Conservation (phyloP, 2,329 filamentous ascomycete species). For the Moelleriella libera region DNA sequence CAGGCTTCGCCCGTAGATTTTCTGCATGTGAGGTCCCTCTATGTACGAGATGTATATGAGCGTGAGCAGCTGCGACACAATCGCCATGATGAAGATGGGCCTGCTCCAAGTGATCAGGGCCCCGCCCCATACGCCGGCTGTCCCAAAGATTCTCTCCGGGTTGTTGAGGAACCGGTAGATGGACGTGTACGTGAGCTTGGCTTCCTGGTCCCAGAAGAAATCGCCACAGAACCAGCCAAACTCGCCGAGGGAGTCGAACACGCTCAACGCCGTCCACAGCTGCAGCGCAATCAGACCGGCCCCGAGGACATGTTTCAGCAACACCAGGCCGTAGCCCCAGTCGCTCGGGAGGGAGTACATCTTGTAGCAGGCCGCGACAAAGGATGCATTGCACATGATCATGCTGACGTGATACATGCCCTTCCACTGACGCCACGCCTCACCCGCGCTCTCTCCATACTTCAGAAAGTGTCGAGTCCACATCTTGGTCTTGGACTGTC, state of each 20-base stretch:
- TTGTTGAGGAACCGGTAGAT: conserved; percentile 99
- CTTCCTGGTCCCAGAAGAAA: conserved; percentile 87
- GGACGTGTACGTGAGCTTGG: conserved; percentile 85
- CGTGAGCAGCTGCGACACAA: conserved; percentile 74
- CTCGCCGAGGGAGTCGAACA: conserved; percentile 90
- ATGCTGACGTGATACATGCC: conserved; percentile 88
- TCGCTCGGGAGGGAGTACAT: conserved; percentile 80
- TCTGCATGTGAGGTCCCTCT: conserved; percentile 95
- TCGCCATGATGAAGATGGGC: conserved; percentile 72
- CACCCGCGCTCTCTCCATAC: conserved; percentile 76
- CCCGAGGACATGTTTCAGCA: conserved; percentile 80
- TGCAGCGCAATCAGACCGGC: conserved; percentile 70
- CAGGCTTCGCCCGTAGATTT: conserved; percentile 77
- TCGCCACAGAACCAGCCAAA: conserved; percentile 99
- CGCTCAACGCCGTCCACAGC: conserved; percentile 82
- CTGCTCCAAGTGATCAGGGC: conserved; percentile 87
- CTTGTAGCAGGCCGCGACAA: conserved; percentile 88
- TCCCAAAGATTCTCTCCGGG: conserved; percentile 83
- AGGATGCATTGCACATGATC: conserved; percentile 77
- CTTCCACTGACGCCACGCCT: conserved; percentile 98
- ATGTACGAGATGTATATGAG: conserved; percentile 84
- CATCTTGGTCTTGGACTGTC: conserved; percentile 78
- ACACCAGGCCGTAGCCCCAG: conserved; percentile 74
- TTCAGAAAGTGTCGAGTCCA: conserved; percentile 98
- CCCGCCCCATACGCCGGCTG: conserved; percentile 90